Evolutionary conservation across 2,329 filamentous ascomycete species (phyloP).

Genomic region (Penicillium sp.): DNA sequence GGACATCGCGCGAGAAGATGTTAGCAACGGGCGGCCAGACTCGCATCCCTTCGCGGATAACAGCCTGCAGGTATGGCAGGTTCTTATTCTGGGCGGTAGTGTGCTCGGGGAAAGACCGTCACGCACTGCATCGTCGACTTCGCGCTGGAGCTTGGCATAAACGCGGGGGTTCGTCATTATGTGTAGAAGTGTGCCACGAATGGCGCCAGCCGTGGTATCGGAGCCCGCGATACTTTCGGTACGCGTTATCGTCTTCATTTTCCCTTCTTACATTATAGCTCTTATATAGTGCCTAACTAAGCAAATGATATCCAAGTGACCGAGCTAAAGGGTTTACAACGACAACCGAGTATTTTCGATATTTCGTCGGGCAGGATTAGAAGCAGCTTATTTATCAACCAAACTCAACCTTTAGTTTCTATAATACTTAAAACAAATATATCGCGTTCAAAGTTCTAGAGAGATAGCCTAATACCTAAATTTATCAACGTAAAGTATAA

Average conservation of each 20-base stretch:
- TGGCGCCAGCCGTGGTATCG: too few relatives aligned
- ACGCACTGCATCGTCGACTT: too few relatives aligned
- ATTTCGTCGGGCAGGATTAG: conserved; percentile 35
- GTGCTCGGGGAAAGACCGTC: too few relatives aligned
- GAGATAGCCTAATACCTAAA: conserved; percentile 26
- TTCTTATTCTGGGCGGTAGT: too few relatives aligned
- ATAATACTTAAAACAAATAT: conserved; percentile 34
- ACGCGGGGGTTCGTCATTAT: too few relatives aligned
- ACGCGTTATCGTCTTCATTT: background rate
- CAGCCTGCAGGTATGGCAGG: too few relatives aligned
- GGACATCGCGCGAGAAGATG: too few relatives aligned
- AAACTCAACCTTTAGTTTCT: conserved; percentile 32
- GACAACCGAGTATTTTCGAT: conserved; percentile 35
- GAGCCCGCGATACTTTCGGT: conserved; percentile 32
- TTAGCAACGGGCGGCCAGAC: too few relatives aligned
- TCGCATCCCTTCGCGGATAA: too few relatives aligned
- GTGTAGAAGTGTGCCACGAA: too few relatives aligned
- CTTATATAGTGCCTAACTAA: conserved; percentile 14
- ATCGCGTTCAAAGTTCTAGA: conserved; percentile 30
- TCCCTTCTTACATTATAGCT: background rate
- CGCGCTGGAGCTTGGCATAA: too few relatives aligned
- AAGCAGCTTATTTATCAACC: conserved; percentile 37
- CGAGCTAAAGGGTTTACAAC: conserved; percentile 29
- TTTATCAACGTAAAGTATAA: conserved; percentile 29
- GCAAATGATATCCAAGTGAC: conserved; percentile 23